Conservation (phyloP, 257 asterid species). For the Salvia rosmarinus region DNA sequence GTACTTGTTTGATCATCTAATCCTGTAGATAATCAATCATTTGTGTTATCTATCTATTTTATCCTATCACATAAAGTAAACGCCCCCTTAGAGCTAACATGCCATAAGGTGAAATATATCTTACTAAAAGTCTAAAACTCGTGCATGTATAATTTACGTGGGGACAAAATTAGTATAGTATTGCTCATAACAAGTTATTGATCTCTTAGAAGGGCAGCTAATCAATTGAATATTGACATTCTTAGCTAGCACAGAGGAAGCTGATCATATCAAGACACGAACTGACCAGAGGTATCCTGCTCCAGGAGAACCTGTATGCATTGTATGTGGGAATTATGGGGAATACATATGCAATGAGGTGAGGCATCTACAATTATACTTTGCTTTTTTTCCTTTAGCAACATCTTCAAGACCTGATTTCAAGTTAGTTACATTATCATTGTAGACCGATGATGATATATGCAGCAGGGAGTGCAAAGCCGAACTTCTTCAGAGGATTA, state of each 20-base stretch:
- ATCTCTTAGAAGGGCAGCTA: slow-evolving; percentile 25
- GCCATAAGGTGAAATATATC: neutral
- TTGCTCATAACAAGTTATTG: slow-evolving; percentile 4
- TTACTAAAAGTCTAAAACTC: slow-evolving; percentile 27
- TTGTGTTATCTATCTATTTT: no score
- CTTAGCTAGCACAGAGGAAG: slow-evolving; percentile 48
- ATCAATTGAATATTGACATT: slow-evolving; percentile 27
- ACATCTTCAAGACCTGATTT: slow-evolving; percentile 18
- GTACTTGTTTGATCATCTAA: no score
- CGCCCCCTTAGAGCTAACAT: neutral
- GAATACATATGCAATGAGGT: slow-evolving; percentile 92
- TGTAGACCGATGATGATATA: slow-evolving; percentile 79
- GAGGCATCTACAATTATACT: slow-evolving; percentile 28
- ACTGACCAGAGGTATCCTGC: slow-evolving; percentile 77
- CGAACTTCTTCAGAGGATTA: slow-evolving; percentile 58
- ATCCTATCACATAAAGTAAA: no score
- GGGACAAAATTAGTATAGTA: slow-evolving; percentile 5
- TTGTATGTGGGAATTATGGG: slow-evolving; percentile 82
- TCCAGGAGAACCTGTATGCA: slow-evolving; percentile 83
- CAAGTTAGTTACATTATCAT: slow-evolving; percentile 25
- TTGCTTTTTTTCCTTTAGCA: slow-evolving; percentile 16
- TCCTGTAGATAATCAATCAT: no score
- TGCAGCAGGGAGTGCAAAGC: slow-evolving; percentile 92
- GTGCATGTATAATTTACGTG: neutral
- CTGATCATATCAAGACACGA: slow-evolving; percentile 55